Evolutionary conservation across 257 asterid genomes (phyloP).

Genomic region (Solanum chilense): DNA sequence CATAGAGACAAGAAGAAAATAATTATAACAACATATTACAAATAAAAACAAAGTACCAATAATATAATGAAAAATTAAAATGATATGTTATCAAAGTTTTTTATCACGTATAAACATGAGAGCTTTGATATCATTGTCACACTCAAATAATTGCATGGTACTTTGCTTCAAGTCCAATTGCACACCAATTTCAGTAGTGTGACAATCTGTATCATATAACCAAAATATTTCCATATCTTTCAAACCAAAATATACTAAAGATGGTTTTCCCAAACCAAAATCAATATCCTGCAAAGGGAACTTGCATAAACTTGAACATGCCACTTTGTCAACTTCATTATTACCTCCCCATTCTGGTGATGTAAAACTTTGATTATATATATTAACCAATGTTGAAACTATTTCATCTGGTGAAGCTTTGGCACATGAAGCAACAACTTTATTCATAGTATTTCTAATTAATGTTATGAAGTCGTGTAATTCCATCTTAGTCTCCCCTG

Average conservation of each 20-base stretch:
- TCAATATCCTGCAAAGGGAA: background rate
- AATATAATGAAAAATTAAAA: background rate
- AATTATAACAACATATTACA: background rate
- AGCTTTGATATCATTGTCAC: background rate
- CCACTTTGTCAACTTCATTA: background rate
- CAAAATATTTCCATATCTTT: background rate
- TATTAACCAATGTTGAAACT: background rate
- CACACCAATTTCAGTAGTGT: background rate
- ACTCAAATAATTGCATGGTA: background rate
- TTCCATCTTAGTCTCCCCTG: background rate
- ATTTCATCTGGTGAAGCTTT: background rate
- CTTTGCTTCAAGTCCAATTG: background rate
- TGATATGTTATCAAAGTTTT: background rate
- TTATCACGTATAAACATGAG: background rate
- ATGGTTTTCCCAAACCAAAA: conserved; percentile 7
- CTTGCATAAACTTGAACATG: background rate
- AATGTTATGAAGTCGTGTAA: background rate
- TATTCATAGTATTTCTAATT: background rate
- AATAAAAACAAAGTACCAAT: background rate
- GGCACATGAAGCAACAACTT: background rate
- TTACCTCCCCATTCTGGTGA: background rate
- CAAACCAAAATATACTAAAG: background rate
- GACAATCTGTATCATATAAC: background rate
- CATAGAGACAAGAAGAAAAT: too few species aligned
- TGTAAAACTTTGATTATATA: background rate